Conservation (phyloP, 345 rosid genomes). For the Pistacia vera region DNA sequence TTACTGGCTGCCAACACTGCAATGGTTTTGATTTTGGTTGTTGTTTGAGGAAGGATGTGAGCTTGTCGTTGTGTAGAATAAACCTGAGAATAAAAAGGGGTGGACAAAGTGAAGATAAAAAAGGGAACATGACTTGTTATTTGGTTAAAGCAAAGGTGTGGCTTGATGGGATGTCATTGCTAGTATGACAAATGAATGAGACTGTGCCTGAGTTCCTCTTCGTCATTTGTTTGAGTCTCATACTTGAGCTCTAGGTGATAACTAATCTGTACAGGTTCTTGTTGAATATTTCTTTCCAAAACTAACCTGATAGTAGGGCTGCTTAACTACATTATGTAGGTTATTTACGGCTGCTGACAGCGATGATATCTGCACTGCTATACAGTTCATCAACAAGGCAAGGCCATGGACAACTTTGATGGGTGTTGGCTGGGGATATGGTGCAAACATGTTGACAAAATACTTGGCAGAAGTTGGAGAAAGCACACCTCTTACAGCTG, state of each 20-base stretch:
- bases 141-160: background rate
- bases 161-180: slow-evolving; percentile 4
- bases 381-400: slow-evolving; percentile 69
- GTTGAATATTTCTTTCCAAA: slow-evolving; percentile 8
- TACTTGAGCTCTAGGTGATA: background rate
- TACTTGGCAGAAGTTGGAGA: slow-evolving; percentile 91
- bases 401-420: slow-evolving; percentile 91
- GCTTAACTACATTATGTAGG: slow-evolving; percentile 57
- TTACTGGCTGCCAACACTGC: background rate
- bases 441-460: slow-evolving; percentile 90
- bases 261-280: background rate
- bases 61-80: background rate
- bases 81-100: background rate
- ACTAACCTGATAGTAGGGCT: slow-evolving; percentile 34
- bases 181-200: background rate
- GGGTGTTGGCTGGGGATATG: slow-evolving; percentile 90
- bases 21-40: background rate
- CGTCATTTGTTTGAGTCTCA: background rate
- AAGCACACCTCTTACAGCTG: slow-evolving; percentile 83
- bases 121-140: background rate
- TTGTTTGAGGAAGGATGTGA: background rate
- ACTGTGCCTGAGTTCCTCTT: too few relatives aligned
- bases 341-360: slow-evolving; percentile 97
- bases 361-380: slow-evolving; percentile 82
- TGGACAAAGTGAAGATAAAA: background rate